phyloP scores from a whole-genome alignment of 441 rosid species.

The Corymbia citriodora region DNA sequence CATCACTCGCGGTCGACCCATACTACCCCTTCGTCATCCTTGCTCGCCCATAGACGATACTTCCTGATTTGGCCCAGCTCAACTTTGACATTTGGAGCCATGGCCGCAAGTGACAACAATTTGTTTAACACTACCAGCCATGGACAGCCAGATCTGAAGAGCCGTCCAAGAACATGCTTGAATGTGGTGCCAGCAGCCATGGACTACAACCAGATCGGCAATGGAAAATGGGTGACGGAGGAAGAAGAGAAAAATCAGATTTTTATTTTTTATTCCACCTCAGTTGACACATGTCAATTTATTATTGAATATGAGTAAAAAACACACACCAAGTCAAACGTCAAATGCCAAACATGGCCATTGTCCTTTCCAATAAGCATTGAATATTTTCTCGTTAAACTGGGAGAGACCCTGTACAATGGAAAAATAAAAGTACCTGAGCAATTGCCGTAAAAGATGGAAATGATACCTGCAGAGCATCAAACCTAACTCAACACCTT shows the following conservation, averaged over 20 bases:
- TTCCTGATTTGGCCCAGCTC: no score
- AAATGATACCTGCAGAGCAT: not conserved
- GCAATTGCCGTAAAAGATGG: not conserved
- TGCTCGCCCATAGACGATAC: not conserved
- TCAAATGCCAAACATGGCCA: not conserved
- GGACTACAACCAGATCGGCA: not conserved
- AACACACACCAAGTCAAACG: not conserved
- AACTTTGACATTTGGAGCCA: no score
- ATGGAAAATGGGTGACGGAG: not conserved
- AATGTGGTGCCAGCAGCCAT: not conserved
- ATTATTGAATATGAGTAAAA: no score
- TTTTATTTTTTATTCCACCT: not conserved
- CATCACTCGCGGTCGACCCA: accelerated
- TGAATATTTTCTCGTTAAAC: constrained; percentile 9
- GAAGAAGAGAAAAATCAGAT: not conserved
- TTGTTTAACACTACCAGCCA: not conserved
- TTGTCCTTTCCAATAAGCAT: not conserved
- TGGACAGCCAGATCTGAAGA: not conserved
- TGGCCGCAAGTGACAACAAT: not conserved
- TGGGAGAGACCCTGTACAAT: constrained; percentile 89
- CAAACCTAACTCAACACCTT: not conserved
- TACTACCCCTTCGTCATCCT: not conserved
- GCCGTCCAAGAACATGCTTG: not conserved
- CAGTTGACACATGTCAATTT: not conserved
- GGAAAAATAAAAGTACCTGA: not conserved